Conservation (phyloP, 2,329 filamentous ascomycete species). For the Xylariaceae sp. region DNA sequence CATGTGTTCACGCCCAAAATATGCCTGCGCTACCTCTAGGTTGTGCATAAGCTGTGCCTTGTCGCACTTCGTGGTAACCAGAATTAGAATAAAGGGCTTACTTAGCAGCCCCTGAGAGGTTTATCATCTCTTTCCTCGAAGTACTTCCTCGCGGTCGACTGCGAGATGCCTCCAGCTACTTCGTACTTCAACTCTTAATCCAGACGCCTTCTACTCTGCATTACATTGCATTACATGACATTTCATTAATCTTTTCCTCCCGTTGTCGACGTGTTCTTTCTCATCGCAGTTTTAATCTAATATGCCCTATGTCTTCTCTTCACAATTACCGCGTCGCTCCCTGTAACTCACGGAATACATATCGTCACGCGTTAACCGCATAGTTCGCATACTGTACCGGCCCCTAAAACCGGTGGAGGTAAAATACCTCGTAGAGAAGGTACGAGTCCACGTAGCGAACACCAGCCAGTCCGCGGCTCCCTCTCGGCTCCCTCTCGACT, state of each 20-base stretch:
- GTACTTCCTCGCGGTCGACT: not conserved
- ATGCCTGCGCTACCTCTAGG: not conserved
- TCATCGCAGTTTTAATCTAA: not conserved
- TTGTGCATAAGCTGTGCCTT: not conserved
- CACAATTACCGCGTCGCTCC: slow-evolving; percentile 5
- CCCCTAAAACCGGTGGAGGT: not conserved
- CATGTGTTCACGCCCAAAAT: not conserved
- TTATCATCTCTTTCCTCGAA: not conserved
- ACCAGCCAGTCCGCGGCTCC: not conserved
- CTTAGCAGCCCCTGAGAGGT: not conserved
- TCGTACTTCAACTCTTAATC: not conserved
- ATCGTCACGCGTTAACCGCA: not conserved
- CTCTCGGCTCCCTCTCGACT: not conserved
- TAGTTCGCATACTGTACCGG: slow-evolving; percentile 10
- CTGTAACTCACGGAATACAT: not conserved
- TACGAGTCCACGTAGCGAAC: not conserved
- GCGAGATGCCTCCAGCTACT: not conserved
- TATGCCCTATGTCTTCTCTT: slow-evolving; percentile 12
- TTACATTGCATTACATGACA: not conserved
- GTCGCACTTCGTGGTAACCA: not conserved
- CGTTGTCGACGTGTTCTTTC: slow-evolving; percentile 23
- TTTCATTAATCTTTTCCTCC: not conserved
- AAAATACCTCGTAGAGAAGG: not conserved
- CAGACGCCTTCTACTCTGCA: not conserved
- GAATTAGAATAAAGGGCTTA: not conserved